A percentile compares a stretch with the other conserved stretches of the same genome.
Evolutionary conservation across 2,329 filamentous ascomycete genomes (phyloP).

Genomic region (Reticulascus tulasneorum): DNA sequence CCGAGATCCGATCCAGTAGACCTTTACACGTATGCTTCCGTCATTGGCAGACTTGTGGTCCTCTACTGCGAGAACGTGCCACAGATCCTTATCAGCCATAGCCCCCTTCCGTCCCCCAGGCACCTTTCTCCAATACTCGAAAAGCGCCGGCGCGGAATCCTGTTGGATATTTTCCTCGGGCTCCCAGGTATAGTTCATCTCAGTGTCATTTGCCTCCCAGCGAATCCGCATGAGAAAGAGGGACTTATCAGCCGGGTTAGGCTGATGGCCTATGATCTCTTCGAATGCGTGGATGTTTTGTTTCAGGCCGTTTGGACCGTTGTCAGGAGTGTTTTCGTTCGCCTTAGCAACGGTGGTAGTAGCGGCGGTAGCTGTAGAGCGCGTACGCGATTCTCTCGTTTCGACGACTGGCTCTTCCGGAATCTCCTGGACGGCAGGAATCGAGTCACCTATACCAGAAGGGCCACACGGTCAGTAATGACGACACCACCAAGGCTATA

Average conservation of each 20-base stretch:
- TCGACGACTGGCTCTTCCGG: not conserved
- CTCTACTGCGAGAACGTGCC: slow-evolving; percentile 14
- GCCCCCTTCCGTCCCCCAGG: slow-evolving; percentile 12
- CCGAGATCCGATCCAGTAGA: slow-evolving; percentile 9
- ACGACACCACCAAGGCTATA: too few relatives aligned
- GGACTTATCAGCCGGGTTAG: slow-evolving; percentile 9
- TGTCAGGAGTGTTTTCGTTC: not conserved
- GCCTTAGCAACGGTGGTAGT: not conserved
- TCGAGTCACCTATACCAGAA: slow-evolving; percentile 1
- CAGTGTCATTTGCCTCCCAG: slow-evolving; percentile 22
- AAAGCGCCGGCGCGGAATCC: slow-evolving; percentile 26
- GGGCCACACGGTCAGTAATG: too few relatives aligned
- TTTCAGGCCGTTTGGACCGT: not conserved
- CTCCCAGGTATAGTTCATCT: slow-evolving; percentile 27
- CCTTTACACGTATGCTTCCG: slow-evolving; percentile 6
- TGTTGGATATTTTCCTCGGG: slow-evolving; percentile 28
- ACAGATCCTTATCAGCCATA: slow-evolving; percentile 12
- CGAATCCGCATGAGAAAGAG: slow-evolving; percentile 26
- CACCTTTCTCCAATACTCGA: slow-evolving; percentile 13
- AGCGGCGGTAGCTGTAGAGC: slow-evolving; percentile 1
- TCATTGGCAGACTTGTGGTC: slow-evolving; percentile 10
- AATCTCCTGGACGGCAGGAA: too few relatives aligned
- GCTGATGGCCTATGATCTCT: slow-evolving; percentile 8
- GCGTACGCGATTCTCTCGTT: not conserved
- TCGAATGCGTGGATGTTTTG: slow-evolving; percentile 7